These are phyloP conservation scores for Lactarius tabidus DNA, from an alignment of 768 basidiomycete genomes.

Conservation along the genomic window DNA sequence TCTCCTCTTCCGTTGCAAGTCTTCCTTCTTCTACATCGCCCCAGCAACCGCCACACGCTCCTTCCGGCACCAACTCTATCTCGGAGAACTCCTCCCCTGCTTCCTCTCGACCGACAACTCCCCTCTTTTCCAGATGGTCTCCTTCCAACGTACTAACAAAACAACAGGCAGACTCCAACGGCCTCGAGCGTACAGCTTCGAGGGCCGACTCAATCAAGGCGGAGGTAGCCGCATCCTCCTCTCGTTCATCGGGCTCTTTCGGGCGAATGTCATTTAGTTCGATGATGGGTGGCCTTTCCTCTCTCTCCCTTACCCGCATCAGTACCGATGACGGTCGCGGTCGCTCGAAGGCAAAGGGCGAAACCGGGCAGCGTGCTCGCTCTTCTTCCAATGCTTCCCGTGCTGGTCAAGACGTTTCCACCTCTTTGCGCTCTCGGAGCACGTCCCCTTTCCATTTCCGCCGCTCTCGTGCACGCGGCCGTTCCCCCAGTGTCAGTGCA, in stretches of 20 bases:
- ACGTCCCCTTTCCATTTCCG: conserved; percentile 78
- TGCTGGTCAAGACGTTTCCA: conserved; percentile 27
- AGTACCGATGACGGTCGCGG: conserved; percentile 39
- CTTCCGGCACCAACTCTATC: conserved; percentile 29
- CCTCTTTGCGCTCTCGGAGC: conserved; percentile 58
- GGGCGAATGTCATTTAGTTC: conserved; percentile 59
- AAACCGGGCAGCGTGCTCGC: conserved; percentile 33
- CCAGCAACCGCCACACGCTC: conserved; percentile 16
- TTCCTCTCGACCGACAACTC: conserved; percentile 32
- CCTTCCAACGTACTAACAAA: conserved; percentile 33
- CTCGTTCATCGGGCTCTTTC: conserved; percentile 47
- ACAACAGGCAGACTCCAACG: conserved; percentile 47
- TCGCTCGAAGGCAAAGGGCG: conserved; percentile 38
- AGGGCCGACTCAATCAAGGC: conserved; percentile 25
- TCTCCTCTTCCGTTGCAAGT: conserved; percentile 24
- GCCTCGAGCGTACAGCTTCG: conserved; percentile 44
- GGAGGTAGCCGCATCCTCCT: conserved; percentile 27
- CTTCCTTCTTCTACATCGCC: conserved; percentile 26
- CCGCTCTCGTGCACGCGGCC: conserved; percentile 56
- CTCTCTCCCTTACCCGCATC: conserved; percentile 57
- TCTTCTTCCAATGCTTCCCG: conserved; percentile 45
- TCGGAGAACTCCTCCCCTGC: conserved; percentile 26
- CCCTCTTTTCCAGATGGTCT: conserved; percentile 31
- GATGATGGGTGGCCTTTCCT: conserved; percentile 68
- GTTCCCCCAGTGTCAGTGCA: conserved; percentile 45